phyloP scores from a whole-genome alignment of 2,329 filamentous ascomycete species.

The Trichoderma sp. region DNA sequence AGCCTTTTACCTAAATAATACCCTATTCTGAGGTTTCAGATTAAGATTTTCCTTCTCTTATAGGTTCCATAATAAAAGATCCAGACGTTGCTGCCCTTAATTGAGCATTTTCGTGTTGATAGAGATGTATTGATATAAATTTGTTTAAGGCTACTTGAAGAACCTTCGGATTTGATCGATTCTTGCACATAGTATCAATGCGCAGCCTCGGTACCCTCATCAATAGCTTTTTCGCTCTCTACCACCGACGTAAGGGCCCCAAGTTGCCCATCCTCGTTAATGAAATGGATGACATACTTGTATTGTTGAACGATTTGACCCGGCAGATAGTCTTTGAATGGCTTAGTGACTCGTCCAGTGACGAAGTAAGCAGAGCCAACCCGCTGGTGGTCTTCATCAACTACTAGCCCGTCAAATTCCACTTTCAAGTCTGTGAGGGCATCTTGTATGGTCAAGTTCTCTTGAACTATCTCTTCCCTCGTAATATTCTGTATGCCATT shows the following conservation, averaged over 20 bases:
- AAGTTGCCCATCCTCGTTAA: neutral
- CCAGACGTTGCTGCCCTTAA: too few relatives aligned
- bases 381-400: neutral
- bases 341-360: neutral
- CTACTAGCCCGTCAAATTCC: neutral
- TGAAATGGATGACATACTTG: neutral
- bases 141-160: neutral
- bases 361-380: neutral
- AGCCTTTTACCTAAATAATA: neutral
- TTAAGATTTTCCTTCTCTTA: neutral
- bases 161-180: neutral
- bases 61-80: too few relatives aligned
- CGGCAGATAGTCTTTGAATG: neutral
- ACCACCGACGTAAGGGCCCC: neutral
- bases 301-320: neutral
- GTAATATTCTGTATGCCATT: neutral
- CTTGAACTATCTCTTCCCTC: neutral
- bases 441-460: neutral
- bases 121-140: neutral
- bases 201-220: neutral
- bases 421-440: neutral
- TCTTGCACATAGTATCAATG: neutral
- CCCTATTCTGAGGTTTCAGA: neutral
- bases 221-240: neutral
- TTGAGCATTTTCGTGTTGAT: too few relatives aligned